Evolutionary conservation across 345 rosid genomes (phyloP).

Genomic region (Trapa incisa): DNA sequence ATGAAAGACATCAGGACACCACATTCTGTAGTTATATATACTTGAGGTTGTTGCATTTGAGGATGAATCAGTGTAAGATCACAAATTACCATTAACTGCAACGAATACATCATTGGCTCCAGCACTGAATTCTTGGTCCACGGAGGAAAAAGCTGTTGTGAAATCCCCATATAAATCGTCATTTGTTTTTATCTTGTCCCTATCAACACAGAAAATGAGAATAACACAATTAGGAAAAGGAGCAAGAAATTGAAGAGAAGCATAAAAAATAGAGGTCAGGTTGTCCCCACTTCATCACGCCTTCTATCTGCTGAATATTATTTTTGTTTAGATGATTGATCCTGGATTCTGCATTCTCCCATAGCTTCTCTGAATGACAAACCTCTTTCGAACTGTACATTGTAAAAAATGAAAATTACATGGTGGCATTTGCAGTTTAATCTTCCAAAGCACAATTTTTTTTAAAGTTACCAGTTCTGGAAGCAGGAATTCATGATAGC

Average conservation of each 20-base stretch:
- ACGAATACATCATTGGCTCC: constrained; percentile 25
- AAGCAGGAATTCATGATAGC: constrained; percentile 39
- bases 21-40: too few species aligned
- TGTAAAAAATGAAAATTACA: not conserved
- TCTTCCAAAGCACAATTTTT: not conserved
- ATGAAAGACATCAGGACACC: not conserved
- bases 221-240: not conserved
- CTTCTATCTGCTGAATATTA: constrained; percentile 24
- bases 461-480: constrained; percentile 43
- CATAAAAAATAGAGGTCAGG: not conserved
- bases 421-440: not conserved
- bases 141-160: constrained; percentile 29
- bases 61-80: not conserved
- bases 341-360: constrained; percentile 39
- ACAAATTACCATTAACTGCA: constrained; percentile 38
- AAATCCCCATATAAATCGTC: constrained; percentile 29
- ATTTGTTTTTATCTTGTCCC: constrained; percentile 32
- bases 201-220: constrained; percentile 15
- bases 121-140: constrained; percentile 31
- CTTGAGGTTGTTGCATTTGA: too few species aligned
- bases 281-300: constrained; percentile 21
- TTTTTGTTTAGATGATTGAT: constrained; percentile 19
- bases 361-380: constrained; percentile 32
- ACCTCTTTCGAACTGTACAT: constrained; percentile 41
- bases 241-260: not conserved